These are phyloP conservation scores for Wickerhamomyces chaumierensis DNA, from an alignment of 805 yeast species.

Conservation along the genomic window DNA sequence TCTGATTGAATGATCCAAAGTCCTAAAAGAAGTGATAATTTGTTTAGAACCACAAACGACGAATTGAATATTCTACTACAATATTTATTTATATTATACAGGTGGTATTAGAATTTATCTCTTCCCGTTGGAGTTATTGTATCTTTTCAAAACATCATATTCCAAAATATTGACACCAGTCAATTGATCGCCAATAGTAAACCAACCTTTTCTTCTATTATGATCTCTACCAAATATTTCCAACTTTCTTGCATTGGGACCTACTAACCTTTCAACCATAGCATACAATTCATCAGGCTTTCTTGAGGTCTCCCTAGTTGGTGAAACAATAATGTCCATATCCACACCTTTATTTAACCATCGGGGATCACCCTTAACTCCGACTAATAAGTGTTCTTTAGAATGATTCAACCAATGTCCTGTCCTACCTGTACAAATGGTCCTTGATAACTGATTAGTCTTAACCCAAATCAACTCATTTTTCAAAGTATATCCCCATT, in stretches of 20 bases:
- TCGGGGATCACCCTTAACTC: slow-evolving; percentile 66
- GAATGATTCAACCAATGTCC: slow-evolving; percentile 97
- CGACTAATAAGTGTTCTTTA: slow-evolving; percentile 81
- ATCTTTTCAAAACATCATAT: slow-evolving; percentile 37
- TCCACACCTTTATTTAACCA: slow-evolving; percentile 65
- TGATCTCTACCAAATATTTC: slow-evolving; percentile 87
- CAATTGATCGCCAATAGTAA: slow-evolving; percentile 76
- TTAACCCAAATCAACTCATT: slow-evolving; percentile 90
- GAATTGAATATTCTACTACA: too few relatives aligned
- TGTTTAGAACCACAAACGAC: too few relatives aligned
- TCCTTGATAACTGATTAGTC: slow-evolving; percentile 75
- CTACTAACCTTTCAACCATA: slow-evolving; percentile 76
- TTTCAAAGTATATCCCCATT: slow-evolving; percentile 73
- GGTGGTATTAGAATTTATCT: too few relatives aligned
- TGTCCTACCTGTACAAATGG: slow-evolving; percentile 90
- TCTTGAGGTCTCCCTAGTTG: slow-evolving; percentile 79
- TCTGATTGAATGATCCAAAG: too few relatives aligned
- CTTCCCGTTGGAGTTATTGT: slow-evolving; percentile 7
- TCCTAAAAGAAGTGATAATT: too few relatives aligned
- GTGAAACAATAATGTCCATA: slow-evolving; percentile 66
- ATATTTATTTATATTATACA: too few relatives aligned
- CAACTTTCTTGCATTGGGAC: slow-evolving; percentile 62
- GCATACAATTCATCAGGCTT: slow-evolving; percentile 90
- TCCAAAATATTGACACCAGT: slow-evolving; percentile 49
- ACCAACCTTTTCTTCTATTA: slow-evolving; percentile 84